Evolutionary conservation across 352 stramenopile genomes (phyloP), one percentile per base, ranked within the genome.

Genomic region (Pythium vanterpoolii): DNA sequence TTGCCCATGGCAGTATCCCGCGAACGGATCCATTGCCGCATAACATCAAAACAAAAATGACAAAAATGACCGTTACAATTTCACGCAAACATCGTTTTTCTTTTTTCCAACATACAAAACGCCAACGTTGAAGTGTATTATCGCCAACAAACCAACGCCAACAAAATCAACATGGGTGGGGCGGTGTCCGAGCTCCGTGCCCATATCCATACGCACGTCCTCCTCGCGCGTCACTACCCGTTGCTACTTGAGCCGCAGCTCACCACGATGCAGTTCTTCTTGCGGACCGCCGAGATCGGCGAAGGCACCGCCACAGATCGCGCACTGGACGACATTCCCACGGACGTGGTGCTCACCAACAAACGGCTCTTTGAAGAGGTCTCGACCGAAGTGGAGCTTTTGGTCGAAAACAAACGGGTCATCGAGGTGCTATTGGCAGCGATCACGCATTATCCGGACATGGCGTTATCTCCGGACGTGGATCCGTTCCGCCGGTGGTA

Each of bases 351-450:
- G 28, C 78, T 83, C 57, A 75, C 76, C 16, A 57, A 85, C 60
- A 80, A 83, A 51, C 53, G 62, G 21, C 53, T 89, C 21, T 79
- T 87, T 46, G 73, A 78, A 56, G 79, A 89, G 26, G 77, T 77
- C 16, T 89, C 82, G 30, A 91, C 79, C 18, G 82, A 91, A 28
- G 73, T 89, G 14, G 82, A 89, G 60, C 47, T 91, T 30, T 68
- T 91, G 3, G 75, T 71, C 4, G 82, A 91, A 57, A 86, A 82
- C 55, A 36, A 45, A 27, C 53, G 48, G 18, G 78, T 87, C n/a
- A 76, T 78, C 27, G 31, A 64, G 24, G 75, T 74, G 14, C 62
- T 91, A 45, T 64, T 91, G 3, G 59, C 64, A 28, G 71, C 64
- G 23, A 58, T 91, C 6, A 55, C 64, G 1, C 75, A 46, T 13